phyloP scores from a whole-genome alignment of 257 asterid species.

The Echites panduratus region DNA sequence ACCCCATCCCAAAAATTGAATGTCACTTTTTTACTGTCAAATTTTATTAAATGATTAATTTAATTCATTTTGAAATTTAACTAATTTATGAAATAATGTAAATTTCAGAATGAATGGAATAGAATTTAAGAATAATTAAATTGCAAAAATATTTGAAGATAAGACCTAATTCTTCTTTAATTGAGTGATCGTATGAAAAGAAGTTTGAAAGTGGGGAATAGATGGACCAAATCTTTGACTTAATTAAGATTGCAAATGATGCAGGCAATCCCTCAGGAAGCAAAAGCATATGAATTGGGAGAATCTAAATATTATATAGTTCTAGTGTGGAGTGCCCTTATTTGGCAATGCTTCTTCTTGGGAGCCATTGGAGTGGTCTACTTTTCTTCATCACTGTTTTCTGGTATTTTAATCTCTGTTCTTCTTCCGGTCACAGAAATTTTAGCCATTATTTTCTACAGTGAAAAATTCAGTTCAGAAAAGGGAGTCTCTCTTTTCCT shows the following conservation, averaged over 20 bases:
- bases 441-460: slow-evolving; percentile 17
- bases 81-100: no score
- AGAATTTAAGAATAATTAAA: no score
- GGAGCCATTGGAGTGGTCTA: slow-evolving; percentile 25
- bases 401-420: slow-evolving; percentile 15
- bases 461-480: slow-evolving; percentile 19
- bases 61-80: no score
- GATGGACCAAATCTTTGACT: neutral
- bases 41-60: no score
- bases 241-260: neutral
- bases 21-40: no score
- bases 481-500: no score
- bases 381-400: slow-evolving; percentile 17
- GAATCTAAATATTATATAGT: slow-evolving; percentile 20
- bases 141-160: no score
- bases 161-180: no score
- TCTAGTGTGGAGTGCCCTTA: slow-evolving; percentile 12
- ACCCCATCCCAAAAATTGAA: no score
- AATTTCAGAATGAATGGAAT: no score
- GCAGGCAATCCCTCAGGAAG: slow-evolving; percentile 24
- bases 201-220: no score
- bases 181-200: no score
- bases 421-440: slow-evolving; percentile 17
- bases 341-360: slow-evolving; percentile 26
- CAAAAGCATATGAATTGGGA: slow-evolving; percentile 22